phyloP scores from a whole-genome alignment of 345 rosid species.

The Camelina hispida region DNA sequence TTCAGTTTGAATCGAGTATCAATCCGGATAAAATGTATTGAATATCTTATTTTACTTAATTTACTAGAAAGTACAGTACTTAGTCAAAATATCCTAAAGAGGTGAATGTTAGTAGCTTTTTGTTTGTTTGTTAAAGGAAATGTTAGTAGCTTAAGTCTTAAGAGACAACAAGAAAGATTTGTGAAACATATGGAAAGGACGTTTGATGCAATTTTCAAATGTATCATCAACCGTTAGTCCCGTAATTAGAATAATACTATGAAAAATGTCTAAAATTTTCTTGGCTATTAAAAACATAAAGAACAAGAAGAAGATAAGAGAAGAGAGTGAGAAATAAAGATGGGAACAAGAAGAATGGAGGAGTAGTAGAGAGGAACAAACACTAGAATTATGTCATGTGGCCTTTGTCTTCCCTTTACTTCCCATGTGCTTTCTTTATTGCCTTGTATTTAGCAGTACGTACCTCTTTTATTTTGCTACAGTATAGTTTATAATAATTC shows the following conservation, averaged over 20 bases:
- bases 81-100: neutral
- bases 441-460: constrained; percentile 14
- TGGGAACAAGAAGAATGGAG: constrained; percentile 41
- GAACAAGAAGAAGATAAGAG: constrained; percentile 32
- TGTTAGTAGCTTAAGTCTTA: too few relatives aligned
- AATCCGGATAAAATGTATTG: neutral
- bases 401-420: constrained; percentile 40
- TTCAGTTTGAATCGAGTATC: too few relatives aligned
- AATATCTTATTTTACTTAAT: too few relatives aligned
- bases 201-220: neutral
- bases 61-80: too few relatives aligned
- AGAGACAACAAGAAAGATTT: neutral
- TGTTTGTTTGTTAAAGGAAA: too few relatives aligned
- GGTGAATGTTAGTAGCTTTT: neutral
- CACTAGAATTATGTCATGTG: constrained; percentile 46
- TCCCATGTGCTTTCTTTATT: constrained; percentile 48
- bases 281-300: neutral
- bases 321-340: constrained; percentile 25
- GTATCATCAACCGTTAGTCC: neutral
- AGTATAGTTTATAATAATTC: neutral
- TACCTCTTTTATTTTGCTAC: constrained; percentile 13
- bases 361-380: constrained; percentile 33
- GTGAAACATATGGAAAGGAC: neutral
- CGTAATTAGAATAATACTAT: neutral
- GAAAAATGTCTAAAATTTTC: neutral